Percentiles rank a stretch among this genome's conserved stretches.
These are phyloP conservation scores for Pouteria campechiana DNA, from an alignment of 179 eudicot genomes.

Conservation along the genomic window DNA sequence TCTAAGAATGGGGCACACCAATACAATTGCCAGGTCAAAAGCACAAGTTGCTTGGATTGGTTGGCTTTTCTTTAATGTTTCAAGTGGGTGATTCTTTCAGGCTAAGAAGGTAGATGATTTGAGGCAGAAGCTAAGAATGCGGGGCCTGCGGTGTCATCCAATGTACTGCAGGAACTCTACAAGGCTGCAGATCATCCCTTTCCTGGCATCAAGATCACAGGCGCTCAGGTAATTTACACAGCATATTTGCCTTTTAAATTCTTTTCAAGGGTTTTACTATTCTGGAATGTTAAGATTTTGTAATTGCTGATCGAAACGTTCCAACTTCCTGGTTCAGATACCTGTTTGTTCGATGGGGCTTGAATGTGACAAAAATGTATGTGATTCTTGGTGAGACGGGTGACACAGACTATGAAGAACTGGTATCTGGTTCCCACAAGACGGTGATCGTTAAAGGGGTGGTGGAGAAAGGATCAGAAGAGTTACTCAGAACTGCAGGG, in stretches of 20 bases:
- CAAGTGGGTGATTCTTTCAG: conserved; percentile 24
- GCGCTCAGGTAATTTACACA: conserved; percentile 66
- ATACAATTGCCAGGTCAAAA: background rate
- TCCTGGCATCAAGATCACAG: conserved; percentile 70
- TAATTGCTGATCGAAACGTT: no score
- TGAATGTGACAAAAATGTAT: conserved; percentile 64
- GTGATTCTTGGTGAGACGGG: conserved; percentile 70
- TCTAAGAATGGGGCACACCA: no score
- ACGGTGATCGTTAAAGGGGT: conserved; percentile 52
- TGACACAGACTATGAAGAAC: conserved; percentile 66
- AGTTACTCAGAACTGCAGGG: conserved; percentile 39
- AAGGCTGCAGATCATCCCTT: conserved; percentile 66
- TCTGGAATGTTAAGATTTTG: no score
- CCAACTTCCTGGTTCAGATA: no score
- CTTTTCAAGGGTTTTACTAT: no score
- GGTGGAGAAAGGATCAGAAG: conserved; percentile 49
- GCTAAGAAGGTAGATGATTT: conserved; percentile 63
- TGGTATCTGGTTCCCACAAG: conserved; percentile 59
- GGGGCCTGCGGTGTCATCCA: conserved; percentile 70
- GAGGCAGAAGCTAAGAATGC: conserved; percentile 73
- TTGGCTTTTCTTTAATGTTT: background rate
- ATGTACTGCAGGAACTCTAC: conserved; percentile 74
- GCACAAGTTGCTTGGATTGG: background rate
- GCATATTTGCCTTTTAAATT: background rate
- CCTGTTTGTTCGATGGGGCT: conserved; percentile 65